These are phyloP conservation scores for Phylloporus rhodoxanthus DNA, from an alignment of 768 basidiomycete species.

Conservation along the genomic window DNA sequence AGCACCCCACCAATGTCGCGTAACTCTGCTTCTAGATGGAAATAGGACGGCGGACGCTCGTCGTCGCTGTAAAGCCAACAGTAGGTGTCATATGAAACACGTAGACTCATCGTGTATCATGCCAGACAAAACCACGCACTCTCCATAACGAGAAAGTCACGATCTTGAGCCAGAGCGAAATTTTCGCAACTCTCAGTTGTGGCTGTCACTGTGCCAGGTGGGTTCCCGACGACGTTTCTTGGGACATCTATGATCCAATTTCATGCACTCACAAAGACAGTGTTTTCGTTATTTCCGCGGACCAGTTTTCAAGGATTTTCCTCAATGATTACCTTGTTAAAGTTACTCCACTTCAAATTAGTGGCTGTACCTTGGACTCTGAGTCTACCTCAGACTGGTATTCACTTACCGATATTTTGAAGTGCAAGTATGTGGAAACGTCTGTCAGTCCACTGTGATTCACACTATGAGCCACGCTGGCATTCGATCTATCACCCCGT, in stretches of 20 bases:
- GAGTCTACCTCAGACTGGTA: no score
- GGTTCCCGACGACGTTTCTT: slow-evolving; percentile 41
- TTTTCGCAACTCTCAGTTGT: slow-evolving; percentile 46
- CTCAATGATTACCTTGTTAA: slow-evolving; percentile 34
- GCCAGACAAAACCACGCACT: slow-evolving; percentile 32
- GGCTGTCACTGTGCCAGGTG: slow-evolving; percentile 71
- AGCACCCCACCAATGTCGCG: slow-evolving; percentile 66
- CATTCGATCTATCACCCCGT: not conserved
- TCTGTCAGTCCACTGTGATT: slow-evolving; percentile 48
- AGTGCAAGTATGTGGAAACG: slow-evolving; percentile 43
- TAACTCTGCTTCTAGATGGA: slow-evolving; percentile 61
- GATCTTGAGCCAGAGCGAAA: slow-evolving; percentile 56
- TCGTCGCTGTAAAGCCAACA: slow-evolving; percentile 54
- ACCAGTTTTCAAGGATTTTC: no score
- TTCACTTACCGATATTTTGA: slow-evolving; percentile 53
- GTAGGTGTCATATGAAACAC: slow-evolving; percentile 56
- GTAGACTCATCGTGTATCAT: not conserved
- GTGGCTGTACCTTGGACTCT: no score
- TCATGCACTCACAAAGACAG: not conserved
- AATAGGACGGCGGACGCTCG: slow-evolving; percentile 65
- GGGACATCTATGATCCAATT: not conserved
- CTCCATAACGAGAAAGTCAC: slow-evolving; percentile 74
- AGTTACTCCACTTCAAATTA: no score
- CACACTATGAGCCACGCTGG: not conserved
- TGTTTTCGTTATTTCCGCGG: no score